Base-by-base conservation (phyloP, 768 basidiomycete genomes). In the Auricularia sp. region DNA sequence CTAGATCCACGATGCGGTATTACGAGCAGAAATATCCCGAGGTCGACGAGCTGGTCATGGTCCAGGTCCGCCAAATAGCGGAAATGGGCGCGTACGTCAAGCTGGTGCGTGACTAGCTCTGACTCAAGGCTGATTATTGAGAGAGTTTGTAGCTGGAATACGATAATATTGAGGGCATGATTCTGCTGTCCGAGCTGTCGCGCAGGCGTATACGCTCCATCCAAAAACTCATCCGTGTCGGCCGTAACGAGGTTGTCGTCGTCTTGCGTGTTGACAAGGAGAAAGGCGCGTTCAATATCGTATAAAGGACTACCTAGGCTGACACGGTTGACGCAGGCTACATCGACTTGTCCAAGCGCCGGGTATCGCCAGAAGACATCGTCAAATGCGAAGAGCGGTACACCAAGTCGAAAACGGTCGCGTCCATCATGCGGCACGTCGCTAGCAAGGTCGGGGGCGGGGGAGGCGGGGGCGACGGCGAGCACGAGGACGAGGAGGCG, bases 21-120 rank as follows among this genome's bases (percentile, higher is more conserved):
- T 97, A 96, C 76, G 87, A 92, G 75, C 90, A 90, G 72, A 86
- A 87, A 70, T 97, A 94, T 74, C 94, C 94, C 34, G 92, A 98
- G 76, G 92, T 97, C 68, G 96, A 99, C 75, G 92, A 97, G 75
- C 87, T 98, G 62, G 97, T 98, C 77, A 98, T 98, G 96, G 97
- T 99, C 13, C 95, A 98, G 74, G 97, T 99, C 68, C 91, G 92
- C 75, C 94, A 97, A 79, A 99, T 99, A 71, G 93, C 94, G 63
- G 96, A 99, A 77, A 99, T 98, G 96, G 97, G 97, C 61, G 97
- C 97, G 56, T 98, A 99, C 75, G 97, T 99, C 68, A 98, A 98
- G 73, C 82, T 99, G 70, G 95, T 96, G 69, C 70, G 90, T 79
- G 11, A 35, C 58, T 13, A 37, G 16, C 16, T 33, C 21, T 24